Percentiles rank a stretch among this genome's conserved stretches.
phyloP scores from a whole-genome alignment of 768 basidiomycete species.

The Amanita brunnescens region DNA sequence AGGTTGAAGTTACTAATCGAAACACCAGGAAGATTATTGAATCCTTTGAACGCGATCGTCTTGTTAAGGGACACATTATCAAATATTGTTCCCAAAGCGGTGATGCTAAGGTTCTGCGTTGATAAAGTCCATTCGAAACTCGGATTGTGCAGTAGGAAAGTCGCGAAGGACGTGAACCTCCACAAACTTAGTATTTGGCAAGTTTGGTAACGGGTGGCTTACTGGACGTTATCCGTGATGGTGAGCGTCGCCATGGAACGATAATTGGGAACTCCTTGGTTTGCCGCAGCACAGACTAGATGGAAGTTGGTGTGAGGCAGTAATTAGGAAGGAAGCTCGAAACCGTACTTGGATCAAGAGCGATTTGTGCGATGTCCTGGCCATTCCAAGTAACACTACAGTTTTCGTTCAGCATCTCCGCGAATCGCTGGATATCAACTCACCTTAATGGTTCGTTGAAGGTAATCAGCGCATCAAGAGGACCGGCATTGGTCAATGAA shows the following conservation, averaged over 20 bases:
- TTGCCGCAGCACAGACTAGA: slow-evolving; percentile 59
- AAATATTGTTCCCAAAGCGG: slow-evolving; percentile 61
- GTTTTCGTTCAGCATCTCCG: background rate
- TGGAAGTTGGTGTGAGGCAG: background rate
- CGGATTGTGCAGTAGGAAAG: slow-evolving; percentile 53
- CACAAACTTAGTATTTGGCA: background rate
- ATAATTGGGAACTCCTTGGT: slow-evolving; percentile 59
- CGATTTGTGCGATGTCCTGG: slow-evolving; percentile 51
- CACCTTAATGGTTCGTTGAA: slow-evolving; percentile 57
- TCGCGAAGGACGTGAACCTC: slow-evolving; percentile 61
- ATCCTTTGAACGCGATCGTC: slow-evolving; percentile 55
- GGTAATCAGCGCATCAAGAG: slow-evolving; percentile 60
- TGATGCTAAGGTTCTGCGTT: slow-evolving; percentile 51
- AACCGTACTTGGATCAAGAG: slow-evolving; percentile 45
- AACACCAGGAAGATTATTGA: slow-evolving; percentile 62
- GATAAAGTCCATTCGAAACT: slow-evolving; percentile 66
- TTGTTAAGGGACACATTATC: slow-evolving; percentile 56
- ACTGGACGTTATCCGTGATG: slow-evolving; percentile 46
- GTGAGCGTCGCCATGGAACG: slow-evolving; percentile 39
- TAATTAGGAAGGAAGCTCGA: background rate
- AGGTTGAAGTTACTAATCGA: slow-evolving; percentile 65
- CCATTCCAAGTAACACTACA: slow-evolving; percentile 56
- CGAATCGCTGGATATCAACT: slow-evolving; percentile 11
- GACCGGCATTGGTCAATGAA: slow-evolving; percentile 53
- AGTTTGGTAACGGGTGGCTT: slow-evolving; percentile 15